These are phyloP conservation scores for Serendipita indica DNA, from an alignment of 768 basidiomycete genomes.

Conservation along the genomic window DNA sequence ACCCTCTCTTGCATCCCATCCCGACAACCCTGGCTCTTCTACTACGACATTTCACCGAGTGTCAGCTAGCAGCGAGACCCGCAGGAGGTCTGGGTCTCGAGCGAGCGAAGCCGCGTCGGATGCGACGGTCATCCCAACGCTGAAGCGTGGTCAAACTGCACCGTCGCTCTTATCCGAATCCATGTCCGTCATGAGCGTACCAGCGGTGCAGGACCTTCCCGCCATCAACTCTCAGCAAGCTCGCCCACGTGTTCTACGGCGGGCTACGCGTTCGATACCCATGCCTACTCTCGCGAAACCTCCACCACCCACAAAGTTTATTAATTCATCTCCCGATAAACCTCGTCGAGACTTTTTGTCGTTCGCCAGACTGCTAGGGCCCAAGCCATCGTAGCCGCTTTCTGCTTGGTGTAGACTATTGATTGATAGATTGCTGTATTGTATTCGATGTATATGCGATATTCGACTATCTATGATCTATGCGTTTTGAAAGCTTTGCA, in stretches of 20 bases:
- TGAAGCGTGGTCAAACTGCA: neutral
- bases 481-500: no score
- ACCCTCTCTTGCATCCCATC: slow-evolving; percentile 1
- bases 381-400: neutral
- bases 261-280: neutral
- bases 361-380: neutral
- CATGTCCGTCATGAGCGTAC: slow-evolving; percentile 8
- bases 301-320: neutral
- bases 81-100: neutral
- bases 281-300: neutral
- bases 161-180: slow-evolving; percentile 6
- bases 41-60: neutral
- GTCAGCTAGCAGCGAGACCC: neutral
- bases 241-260: slow-evolving; percentile 5
- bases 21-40: neutral
- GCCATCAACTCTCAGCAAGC: neutral
- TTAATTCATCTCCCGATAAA: neutral
- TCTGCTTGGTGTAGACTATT: no score
- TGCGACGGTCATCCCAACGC: neutral
- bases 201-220: slow-evolving; percentile 2
- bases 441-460: neutral
- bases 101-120: neutral
- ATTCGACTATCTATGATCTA: no score
- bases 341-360: slow-evolving; percentile 5
- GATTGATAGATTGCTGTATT: no score